Evolutionary conservation across 1,284 basidiomycete genomes (phyloP), one percentile per base, ranked within the genome.

Genomic region (Pseudozyma sp.): DNA sequence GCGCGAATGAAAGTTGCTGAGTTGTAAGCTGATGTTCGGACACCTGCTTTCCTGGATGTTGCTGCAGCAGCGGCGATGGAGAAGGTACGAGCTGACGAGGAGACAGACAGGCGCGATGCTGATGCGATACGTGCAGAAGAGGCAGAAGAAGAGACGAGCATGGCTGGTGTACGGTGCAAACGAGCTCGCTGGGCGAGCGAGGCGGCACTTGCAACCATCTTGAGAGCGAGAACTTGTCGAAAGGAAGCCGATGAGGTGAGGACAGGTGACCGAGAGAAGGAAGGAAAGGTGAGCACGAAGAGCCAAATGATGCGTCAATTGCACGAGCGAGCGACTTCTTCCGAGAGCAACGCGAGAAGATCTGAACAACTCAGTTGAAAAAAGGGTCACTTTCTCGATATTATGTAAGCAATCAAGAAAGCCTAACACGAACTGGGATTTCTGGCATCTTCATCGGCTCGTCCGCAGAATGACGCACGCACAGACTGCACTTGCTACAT

Each of bases 111-210:
- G 25, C 25, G 25, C 25, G 25, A 31, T 31, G 25, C 25, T 31
- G 3, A 6, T 31, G 25, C 25, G 25, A 31, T 31, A 6, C 25
- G 25, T 31, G 25, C 25, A 31, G 25, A 31, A 6, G 25, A 31
- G 25, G 25, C 25, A 31, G 25, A 31, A 3, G 25, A 31, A 31
- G 25, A 31, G 25, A 31, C 25, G 25, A 31, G 25, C 25, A 31
- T 31, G 25, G 25, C 25, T 31, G 61, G 58, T 21, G 68, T 39
- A 55, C 58, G 48, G 52, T 54, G 58, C 45, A 65, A 18, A n/a
- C 50, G 61, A 19, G 58, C 61, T 5, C 61, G 52, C 25, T 64
- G 67, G 31, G 53, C 68, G 49, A 69, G 56, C 52, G 61, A 60
- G 13, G 61, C 50, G n/a, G 62, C 61, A 35, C 58, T 58, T 49